phyloP scores from a whole-genome alignment of 257 asterid species.

The Haberlea rhodopensis region DNA sequence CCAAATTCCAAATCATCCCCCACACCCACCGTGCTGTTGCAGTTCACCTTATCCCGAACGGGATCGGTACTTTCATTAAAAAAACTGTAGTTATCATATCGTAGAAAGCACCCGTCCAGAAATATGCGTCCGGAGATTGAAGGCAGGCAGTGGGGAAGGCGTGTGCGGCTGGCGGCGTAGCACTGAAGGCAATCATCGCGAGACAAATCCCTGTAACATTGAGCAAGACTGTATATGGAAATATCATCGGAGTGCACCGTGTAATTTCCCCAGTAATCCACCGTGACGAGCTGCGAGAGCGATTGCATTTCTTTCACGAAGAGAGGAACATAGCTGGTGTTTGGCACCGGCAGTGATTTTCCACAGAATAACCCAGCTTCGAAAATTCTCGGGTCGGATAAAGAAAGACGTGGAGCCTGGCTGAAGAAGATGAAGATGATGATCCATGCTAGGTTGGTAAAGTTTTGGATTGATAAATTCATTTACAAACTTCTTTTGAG shows the following conservation, averaged over 20 bases:
- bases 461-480: conserved; percentile 31
- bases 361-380: conserved; percentile 68
- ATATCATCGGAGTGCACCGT: conserved; percentile 27
- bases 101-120: conserved; percentile 85
- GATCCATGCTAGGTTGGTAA: conserved; percentile 29
- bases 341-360: conserved; percentile 29
- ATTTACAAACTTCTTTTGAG: conserved; percentile 22
- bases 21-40: conserved; percentile 41
- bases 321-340: conserved; percentile 41
- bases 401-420: conserved; percentile 2
- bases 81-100: conserved; percentile 60
- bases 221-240: conserved; percentile 53
- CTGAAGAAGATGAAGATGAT: conserved; percentile 27
- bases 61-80: conserved; percentile 53
- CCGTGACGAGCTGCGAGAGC: conserved; percentile 51
- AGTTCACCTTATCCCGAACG: conserved; percentile 40
- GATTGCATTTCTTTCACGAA: conserved; percentile 59
- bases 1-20: conserved; percentile 33
- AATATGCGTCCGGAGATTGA: conserved; percentile 52
- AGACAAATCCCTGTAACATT: conserved; percentile 61
- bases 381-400: conserved; percentile 63
- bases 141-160: conserved; percentile 75
- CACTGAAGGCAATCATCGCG: conserved; percentile 77
- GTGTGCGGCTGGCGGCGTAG: conserved; percentile 72
- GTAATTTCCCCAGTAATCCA: conserved; percentile 41